Conservation (phyloP, 1,284 basidiomycete genomes). For the Cystobasidiaceae sp. region DNA sequence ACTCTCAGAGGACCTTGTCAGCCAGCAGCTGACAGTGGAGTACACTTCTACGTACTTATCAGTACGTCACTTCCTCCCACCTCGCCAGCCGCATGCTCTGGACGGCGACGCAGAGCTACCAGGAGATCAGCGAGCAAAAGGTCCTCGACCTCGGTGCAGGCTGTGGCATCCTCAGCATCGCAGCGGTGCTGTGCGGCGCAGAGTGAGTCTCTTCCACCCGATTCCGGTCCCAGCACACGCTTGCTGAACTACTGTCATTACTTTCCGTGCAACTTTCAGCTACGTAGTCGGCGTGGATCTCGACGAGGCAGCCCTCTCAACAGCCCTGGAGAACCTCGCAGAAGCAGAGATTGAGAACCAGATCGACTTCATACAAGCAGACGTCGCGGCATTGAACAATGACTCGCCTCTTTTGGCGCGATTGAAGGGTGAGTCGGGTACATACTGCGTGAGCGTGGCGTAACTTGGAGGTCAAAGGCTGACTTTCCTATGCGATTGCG, state of each 20-base stretch:
- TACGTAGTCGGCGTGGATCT: constrained; percentile 40
- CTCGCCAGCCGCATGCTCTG: constrained; percentile 32
- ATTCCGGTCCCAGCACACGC: no score
- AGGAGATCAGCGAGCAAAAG: constrained; percentile 35
- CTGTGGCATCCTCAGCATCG: constrained; percentile 39
- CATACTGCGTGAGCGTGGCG: no score
- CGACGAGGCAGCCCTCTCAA: constrained; percentile 37
- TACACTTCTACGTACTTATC: no score
- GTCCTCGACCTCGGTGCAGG: constrained; percentile 37
- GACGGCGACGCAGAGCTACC: constrained; percentile 13
- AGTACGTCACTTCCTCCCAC: constrained; percentile 30
- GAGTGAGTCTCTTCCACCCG: constrained; percentile 14
- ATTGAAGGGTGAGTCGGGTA: neutral
- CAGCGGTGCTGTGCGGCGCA: constrained; percentile 39
- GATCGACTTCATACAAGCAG: constrained; percentile 37
- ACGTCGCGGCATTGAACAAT: constrained; percentile 22
- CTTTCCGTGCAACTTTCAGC: no score
- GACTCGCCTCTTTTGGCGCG: constrained; percentile 12
- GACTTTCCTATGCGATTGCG: no score
- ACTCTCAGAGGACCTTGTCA: no score
- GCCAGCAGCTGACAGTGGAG: no score
- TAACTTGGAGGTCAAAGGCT: no score
- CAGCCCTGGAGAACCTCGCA: constrained; percentile 38
- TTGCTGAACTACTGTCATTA: neutral
- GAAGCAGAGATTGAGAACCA: constrained; percentile 40